These are phyloP conservation scores for Vanilla planifolia DNA, from an alignment of 106 monocot species.

Conservation along the genomic window DNA sequence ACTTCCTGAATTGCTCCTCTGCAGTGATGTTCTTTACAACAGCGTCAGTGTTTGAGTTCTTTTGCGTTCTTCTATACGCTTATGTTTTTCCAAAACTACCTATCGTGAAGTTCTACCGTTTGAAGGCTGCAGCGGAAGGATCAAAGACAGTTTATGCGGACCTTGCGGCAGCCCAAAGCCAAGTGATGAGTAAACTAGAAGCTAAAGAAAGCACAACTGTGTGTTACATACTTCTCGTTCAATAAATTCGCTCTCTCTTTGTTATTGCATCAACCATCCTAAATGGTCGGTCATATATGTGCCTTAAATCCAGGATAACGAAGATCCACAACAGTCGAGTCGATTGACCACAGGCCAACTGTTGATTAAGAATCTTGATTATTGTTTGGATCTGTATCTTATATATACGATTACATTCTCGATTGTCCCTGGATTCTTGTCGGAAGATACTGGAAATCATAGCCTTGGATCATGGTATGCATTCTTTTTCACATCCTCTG, in stretches of 20 bases:
- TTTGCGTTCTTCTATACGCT: constrained; percentile 77
- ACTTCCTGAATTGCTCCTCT: constrained; percentile 1
- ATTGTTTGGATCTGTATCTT: constrained; percentile 43
- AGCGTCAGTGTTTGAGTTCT: constrained; percentile 60
- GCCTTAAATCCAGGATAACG: constrained; percentile 30
- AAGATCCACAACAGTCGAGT: constrained; percentile 34
- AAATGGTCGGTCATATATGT: too few relatives aligned
- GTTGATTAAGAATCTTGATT: constrained; percentile 57
- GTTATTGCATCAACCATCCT: too few relatives aligned
- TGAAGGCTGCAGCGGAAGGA: constrained; percentile 65
- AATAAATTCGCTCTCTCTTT: too few relatives aligned
- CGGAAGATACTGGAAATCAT: constrained; percentile 84
- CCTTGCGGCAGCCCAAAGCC: constrained; percentile 64
- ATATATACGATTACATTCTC: constrained; percentile 76
- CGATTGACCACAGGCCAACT: constrained; percentile 54
- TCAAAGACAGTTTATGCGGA: constrained; percentile 71
- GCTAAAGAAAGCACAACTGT: constrained; percentile 1
- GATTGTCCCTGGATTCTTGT: constrained; percentile 85
- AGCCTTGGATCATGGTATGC: constrained; percentile 74
- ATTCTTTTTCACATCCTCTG: too few relatives aligned
- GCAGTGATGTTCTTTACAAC: constrained; percentile 65
- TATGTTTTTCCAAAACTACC: constrained; percentile 82
- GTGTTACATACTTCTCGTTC: too few relatives aligned
- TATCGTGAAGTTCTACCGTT: constrained; percentile 61
- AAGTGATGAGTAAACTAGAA: background rate